Percentiles rank a stretch among this genome's conserved stretches.
phyloP scores from a whole-genome alignment of 176 grass and related monocot species.

The Juncus inflexus region DNA sequence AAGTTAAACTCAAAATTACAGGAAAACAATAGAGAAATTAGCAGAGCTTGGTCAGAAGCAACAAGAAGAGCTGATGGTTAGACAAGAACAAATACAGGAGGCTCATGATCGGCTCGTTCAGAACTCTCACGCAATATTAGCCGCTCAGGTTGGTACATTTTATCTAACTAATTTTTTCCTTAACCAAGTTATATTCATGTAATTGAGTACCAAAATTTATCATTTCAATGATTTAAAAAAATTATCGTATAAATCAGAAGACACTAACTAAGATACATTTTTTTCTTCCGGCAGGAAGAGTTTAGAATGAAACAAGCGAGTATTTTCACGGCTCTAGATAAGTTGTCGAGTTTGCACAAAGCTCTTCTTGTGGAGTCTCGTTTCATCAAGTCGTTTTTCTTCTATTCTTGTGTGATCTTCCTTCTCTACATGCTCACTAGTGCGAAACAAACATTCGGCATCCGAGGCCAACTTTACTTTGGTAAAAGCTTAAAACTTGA shows the following conservation, averaged over 20 bases:
- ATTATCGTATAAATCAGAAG: too few species aligned
- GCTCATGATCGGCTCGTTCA: conserved; percentile 69
- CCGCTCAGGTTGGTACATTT: conserved; percentile 47
- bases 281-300: conserved; percentile 51
- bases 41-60: conserved; percentile 63
- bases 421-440: conserved; percentile 96
- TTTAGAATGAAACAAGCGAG: conserved; percentile 79
- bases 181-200: not conserved
- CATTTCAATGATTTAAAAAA: not conserved
- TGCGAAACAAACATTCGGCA: conserved; percentile 73
- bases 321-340: conserved; percentile 87
- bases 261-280: not conserved
- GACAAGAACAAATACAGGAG: conserved; percentile 66
- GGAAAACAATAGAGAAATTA: conserved; percentile 53
- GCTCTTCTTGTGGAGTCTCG: conserved; percentile 69
- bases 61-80: conserved; percentile 63
- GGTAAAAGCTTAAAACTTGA: conserved; percentile 29
- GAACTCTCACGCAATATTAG: conserved; percentile 75
- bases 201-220: not conserved
- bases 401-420: conserved; percentile 77
- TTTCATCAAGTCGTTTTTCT: conserved; percentile 95
- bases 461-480: conserved; percentile 72
- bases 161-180: not conserved
- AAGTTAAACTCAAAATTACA: conserved; percentile 15
- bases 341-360: conserved; percentile 70